Percentiles rank a stretch among this genome's conserved stretches.
These are phyloP conservation scores for Moesziomyces parantarcticus DNA, from an alignment of 1,284 basidiomycete genomes.

Conservation along the genomic window DNA sequence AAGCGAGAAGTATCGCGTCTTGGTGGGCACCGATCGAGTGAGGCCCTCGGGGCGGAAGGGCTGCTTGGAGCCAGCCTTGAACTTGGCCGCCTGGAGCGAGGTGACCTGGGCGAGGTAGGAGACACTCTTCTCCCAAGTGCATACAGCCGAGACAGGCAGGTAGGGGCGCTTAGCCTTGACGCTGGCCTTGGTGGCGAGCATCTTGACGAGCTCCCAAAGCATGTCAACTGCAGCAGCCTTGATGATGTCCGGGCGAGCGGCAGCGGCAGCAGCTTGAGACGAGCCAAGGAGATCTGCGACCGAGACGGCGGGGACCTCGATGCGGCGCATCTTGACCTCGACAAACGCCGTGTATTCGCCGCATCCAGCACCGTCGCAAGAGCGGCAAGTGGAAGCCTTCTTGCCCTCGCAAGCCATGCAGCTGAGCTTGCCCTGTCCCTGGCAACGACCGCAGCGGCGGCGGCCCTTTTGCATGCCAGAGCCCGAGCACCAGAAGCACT, in stretches of 20 bases:
- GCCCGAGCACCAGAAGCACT: slow-evolving; percentile 58
- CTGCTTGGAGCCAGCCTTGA: slow-evolving; percentile 38
- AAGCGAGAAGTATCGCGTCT: slow-evolving; percentile 45
- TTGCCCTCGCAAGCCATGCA: slow-evolving; percentile 52
- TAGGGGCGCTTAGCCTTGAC: slow-evolving; percentile 46
- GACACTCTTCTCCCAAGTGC: slow-evolving; percentile 51
- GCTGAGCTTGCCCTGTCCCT: slow-evolving; percentile 42
- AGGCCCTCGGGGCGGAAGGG: slow-evolving; percentile 29
- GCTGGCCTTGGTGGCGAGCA: slow-evolving; percentile 40
- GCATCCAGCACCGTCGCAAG: slow-evolving; percentile 48
- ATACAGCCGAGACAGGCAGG: slow-evolving; percentile 48
- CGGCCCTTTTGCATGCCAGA: slow-evolving; percentile 49
- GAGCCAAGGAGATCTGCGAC: slow-evolving; percentile 40
- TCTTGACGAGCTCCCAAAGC: slow-evolving; percentile 49
- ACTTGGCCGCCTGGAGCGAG: slow-evolving; percentile 40
- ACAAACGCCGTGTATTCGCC: slow-evolving; percentile 47
- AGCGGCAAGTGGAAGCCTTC: slow-evolving; percentile 36
- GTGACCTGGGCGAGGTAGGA: slow-evolving; percentile 46
- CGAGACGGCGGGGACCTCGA: slow-evolving; percentile 54
- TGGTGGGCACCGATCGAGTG: slow-evolving; percentile 21
- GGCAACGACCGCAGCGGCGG: slow-evolving; percentile 51
- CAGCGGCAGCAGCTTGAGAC: slow-evolving; percentile 15
- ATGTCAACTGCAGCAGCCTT: slow-evolving; percentile 44
- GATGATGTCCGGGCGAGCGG: slow-evolving; percentile 29
- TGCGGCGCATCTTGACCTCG: slow-evolving; percentile 52